Percentiles rank a stretch among this genome's conserved stretches.
Conservation (phyloP, 768 basidiomycete species). For the Lentinula sp. region DNA sequence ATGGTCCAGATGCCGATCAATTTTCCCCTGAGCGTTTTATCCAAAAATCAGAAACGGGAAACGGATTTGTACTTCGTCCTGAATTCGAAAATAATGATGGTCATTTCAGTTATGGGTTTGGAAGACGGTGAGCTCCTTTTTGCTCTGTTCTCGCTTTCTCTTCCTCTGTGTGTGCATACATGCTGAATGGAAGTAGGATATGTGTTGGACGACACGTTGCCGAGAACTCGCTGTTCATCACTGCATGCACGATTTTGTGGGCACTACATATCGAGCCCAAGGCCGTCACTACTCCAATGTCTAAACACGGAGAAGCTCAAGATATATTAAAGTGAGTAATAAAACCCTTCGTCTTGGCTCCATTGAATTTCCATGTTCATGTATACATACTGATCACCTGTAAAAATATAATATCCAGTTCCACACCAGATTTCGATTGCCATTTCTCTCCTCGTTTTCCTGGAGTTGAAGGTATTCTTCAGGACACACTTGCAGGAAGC, state of each 20-base stretch:
- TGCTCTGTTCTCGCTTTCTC: too few relatives aligned
- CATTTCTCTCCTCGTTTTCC: background rate
- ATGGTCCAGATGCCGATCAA: background rate
- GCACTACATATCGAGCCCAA: background rate
- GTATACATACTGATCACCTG: background rate
- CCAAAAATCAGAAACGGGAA: background rate
- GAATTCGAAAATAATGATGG: background rate
- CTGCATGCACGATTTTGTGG: background rate
- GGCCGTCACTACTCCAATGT: background rate
- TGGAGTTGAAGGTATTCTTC: background rate
- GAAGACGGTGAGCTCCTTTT: background rate
- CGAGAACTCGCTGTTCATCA: conserved; percentile 3
- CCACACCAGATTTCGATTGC: background rate
- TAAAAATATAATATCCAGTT: background rate
- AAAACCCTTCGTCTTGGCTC: background rate
- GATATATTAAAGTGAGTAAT: background rate
- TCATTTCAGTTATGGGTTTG: conserved; percentile 1
- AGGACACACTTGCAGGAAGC: background rate
- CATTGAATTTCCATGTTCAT: background rate
- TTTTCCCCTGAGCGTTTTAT: background rate
- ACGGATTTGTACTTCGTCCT: background rate
- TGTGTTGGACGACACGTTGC: conserved; percentile 4
- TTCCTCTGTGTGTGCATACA: background rate
- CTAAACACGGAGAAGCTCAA: background rate
- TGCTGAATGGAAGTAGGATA: background rate